Evolutionary conservation across 2,329 filamentous ascomycete species (phyloP).

Genomic region (Pseudofabraea citricarpa): DNA sequence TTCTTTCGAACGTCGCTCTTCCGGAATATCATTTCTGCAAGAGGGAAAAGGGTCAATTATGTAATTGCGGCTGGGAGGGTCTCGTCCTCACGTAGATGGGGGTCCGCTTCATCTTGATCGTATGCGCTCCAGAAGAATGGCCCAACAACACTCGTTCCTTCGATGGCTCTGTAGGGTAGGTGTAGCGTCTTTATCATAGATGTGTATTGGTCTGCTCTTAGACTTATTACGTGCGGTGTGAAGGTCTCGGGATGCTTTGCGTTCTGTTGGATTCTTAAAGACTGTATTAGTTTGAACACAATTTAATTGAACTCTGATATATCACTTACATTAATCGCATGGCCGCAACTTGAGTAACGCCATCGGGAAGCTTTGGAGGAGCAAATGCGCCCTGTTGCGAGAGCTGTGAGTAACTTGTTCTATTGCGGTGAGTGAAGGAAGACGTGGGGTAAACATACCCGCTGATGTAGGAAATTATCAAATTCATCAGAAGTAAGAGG

Average conservation of each 20-base stretch:
- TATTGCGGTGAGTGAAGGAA: not conserved
- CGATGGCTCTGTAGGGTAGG: constrained; percentile 55
- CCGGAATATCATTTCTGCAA: constrained; percentile 55
- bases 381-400: constrained; percentile 23
- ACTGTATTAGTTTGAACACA: too few species aligned
- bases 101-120: constrained; percentile 52
- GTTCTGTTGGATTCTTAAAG: constrained; percentile 27
- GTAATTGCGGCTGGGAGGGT: not conserved
- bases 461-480: constrained; percentile 11
- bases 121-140: constrained; percentile 59
- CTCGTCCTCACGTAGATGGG: constrained; percentile 46
- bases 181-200: constrained; percentile 50
- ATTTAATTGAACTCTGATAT: too few species aligned
- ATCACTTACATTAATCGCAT: constrained; percentile 19
- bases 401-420: not conserved
- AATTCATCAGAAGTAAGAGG: constrained; percentile 9
- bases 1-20: constrained; percentile 64
- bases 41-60: not conserved
- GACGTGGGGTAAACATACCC: constrained; percentile 4
- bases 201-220: constrained; percentile 45
- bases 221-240: constrained; percentile 47
- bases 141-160: constrained; percentile 54
- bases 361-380: constrained; percentile 17
- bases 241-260: constrained; percentile 56
- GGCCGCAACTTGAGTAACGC: constrained; percentile 15